These are phyloP conservation scores for Orbilia blumenaviensis DNA, from an alignment of 2,329 filamentous ascomycete genomes.

Conservation along the genomic window DNA sequence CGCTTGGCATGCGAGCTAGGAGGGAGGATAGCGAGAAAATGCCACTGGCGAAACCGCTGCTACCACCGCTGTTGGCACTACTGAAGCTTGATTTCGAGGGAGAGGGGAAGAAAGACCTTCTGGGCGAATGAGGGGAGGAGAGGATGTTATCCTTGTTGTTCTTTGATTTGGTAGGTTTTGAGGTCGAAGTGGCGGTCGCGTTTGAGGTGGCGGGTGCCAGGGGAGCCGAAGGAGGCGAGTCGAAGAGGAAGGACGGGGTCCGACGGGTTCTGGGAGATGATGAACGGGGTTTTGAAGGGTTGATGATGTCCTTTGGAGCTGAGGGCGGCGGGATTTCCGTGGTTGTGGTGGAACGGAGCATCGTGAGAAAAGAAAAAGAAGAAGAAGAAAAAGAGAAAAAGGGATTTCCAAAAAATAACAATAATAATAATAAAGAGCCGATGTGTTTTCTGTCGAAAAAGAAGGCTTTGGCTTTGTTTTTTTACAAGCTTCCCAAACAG, in stretches of 20 bases:
- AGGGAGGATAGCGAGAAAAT: slow-evolving; percentile 46
- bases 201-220: slow-evolving; percentile 45
- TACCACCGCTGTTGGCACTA: slow-evolving; percentile 30
- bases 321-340: slow-evolving; percentile 39
- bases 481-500: too few relatives aligned
- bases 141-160: slow-evolving; percentile 33
- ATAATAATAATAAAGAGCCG: too few relatives aligned
- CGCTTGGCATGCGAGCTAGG: slow-evolving; percentile 47
- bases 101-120: slow-evolving; percentile 47
- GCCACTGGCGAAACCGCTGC: slow-evolving; percentile 44
- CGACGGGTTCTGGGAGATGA: slow-evolving; percentile 20
- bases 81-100: slow-evolving; percentile 42
- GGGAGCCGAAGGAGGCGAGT: slow-evolving; percentile 49
- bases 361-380: not conserved
- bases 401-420: too few relatives aligned
- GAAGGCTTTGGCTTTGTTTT: too few relatives aligned
- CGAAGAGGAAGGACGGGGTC: slow-evolving; percentile 52
- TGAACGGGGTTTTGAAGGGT: slow-evolving; percentile 5
- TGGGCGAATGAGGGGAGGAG: slow-evolving; percentile 15
- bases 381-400: not conserved
- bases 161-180: slow-evolving; percentile 45
- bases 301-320: slow-evolving; percentile 30
- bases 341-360: slow-evolving; percentile 46
- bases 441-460: not conserved
- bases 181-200: slow-evolving; percentile 49